A percentile compares a stretch with the other conserved stretches of the same genome.
These are phyloP conservation scores for Cladobotryum protrusum DNA, from an alignment of 2,329 filamentous ascomycete species.

Conservation along the genomic window DNA sequence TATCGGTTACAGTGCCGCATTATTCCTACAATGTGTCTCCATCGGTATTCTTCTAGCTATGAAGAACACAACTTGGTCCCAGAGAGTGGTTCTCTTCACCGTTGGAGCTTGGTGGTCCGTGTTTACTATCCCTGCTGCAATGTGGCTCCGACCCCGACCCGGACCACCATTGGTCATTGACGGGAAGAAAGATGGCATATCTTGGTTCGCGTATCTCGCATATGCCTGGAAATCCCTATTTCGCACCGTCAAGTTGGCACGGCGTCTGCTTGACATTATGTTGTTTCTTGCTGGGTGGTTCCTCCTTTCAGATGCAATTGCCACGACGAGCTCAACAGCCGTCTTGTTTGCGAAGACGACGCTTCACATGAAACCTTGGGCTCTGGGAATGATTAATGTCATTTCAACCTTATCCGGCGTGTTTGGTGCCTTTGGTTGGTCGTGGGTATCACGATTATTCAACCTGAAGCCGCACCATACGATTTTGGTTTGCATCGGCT, in stretches of 20 bases:
- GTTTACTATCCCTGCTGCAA: conserved; percentile 80
- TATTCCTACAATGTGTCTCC: conserved; percentile 75
- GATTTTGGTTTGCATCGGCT: conserved; percentile 80
- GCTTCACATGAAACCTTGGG: conserved; percentile 81
- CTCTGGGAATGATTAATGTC: conserved; percentile 86
- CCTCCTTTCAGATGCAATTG: conserved; percentile 85
- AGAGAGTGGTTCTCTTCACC: conserved; percentile 79
- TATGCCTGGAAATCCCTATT: conserved; percentile 86
- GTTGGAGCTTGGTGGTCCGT: conserved; percentile 89
- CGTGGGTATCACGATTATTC: conserved; percentile 64
- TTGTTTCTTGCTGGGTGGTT: conserved; percentile 89
- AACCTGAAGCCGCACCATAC: conserved; percentile 74
- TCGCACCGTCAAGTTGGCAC: conserved; percentile 69
- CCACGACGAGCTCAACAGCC: conserved; percentile 89
- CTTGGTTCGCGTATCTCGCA: conserved; percentile 64
- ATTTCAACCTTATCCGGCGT: conserved; percentile 82
- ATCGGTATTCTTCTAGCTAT: conserved; percentile 70
- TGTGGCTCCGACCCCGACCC: conserved; percentile 83
- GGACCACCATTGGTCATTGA: conserved; percentile 66
- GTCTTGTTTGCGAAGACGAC: conserved; percentile 94
- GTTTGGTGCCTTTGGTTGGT: conserved; percentile 84
- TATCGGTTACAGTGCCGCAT: conserved; percentile 82
- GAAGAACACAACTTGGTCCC: conserved; percentile 74
- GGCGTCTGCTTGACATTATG: conserved; percentile 64
- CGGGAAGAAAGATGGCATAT: conserved; percentile 28